Base-by-base conservation (phyloP, 106 monocot genomes). In the Apostasia ramifera region DNA sequence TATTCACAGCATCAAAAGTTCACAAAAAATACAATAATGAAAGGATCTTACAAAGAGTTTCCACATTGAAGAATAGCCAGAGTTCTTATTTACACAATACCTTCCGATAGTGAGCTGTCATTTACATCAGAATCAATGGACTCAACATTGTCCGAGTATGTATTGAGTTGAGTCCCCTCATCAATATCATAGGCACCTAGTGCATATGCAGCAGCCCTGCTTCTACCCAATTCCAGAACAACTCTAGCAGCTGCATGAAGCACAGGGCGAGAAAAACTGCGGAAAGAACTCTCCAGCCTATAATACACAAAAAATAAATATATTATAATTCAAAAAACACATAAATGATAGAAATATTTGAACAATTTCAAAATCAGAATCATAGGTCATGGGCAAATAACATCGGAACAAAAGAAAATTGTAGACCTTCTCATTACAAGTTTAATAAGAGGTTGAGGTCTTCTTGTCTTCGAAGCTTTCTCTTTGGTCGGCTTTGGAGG, bases 161-260 rank as follows among this genome's bases (percentile, higher is more conserved):
- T 52, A 70, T 81, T 67, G 54, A 89, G 68, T 10, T 83, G 77
- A n/a, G 77, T 67, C 64, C 89, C 86, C 75, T 97, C 97, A 87
- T 89, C 81, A 51, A 84, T 70, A 50, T 81, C 92, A 71, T 85
- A 78, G 44, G 73, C 79, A 70, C 97, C 97, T 71, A 97, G 79
- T 51, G 97, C 84, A 85, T 90, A 89, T 53, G 92, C 97, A 63
- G 97, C 92, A 66, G 97, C 92, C 73, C 97, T 86, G 81, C 97
- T 97, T 80, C 87, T 97, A 55, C 97, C 97, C 86, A 97, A 90
- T 77, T 97, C 97, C 69, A 83, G 89, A 73, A 97, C 97, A 74
- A 97, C 97, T 72, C 97, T 84, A 8, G 97, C 89, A 45, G 97
- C 92, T 44, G 92, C 89, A 81, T 97, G 97, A 74, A 97, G 89